Evolutionary conservation across 495 filamentous ascomycete genomes (phyloP), one percentile per base, ranked within the genome.

Genomic region (Talaromyces trachyspermus): DNA sequence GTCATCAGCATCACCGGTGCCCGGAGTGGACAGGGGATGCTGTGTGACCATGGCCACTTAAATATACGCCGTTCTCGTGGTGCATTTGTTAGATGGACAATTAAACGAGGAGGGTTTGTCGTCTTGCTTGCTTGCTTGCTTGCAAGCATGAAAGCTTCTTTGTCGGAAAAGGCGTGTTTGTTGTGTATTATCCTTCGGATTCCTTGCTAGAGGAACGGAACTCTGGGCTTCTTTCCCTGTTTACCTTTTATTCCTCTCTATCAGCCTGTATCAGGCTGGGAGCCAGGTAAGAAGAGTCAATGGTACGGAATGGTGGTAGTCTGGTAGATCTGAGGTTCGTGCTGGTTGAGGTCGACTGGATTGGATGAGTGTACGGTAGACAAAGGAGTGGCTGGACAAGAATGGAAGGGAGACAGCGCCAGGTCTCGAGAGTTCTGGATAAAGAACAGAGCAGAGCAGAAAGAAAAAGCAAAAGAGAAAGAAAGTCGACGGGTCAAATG

Each of bases 31-130:
- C 57, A 62, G 65, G 54, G 60, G 68, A 69, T 65, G 64, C 63
- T 61, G 65, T 64, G 68, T 73, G 69, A 69, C 69, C 69, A 73
- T 73, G 65, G 69, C 66, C 69, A 71, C 69, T 59, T 60, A 45
- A 43, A 57, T 54, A 56, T 15, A 33, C 56, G 57, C 62, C 68
- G 63, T 58, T 59, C 66, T 54, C 57, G 66, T 57, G 68, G 65
- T 64, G 70, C 69, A 72, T 72, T 72, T 60, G 65, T 69, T 60
- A 57, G 54, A 35, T 20, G 36, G n/a, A n/a, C n/a, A n/a, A 64
- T 69, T 60, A 57, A 54, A 35, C n/a, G 39, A 42, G 14, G 39
- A 42, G 27, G 24, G 11, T 42, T 18, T 42, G 22, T 25, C 23
- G 39, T 25, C 12, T 17, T 17, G 0, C 19, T 8, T 24, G 39